Base-by-base conservation (phyloP, 495 filamentous ascomycete genomes). In the Bacidia gigantensis region DNA sequence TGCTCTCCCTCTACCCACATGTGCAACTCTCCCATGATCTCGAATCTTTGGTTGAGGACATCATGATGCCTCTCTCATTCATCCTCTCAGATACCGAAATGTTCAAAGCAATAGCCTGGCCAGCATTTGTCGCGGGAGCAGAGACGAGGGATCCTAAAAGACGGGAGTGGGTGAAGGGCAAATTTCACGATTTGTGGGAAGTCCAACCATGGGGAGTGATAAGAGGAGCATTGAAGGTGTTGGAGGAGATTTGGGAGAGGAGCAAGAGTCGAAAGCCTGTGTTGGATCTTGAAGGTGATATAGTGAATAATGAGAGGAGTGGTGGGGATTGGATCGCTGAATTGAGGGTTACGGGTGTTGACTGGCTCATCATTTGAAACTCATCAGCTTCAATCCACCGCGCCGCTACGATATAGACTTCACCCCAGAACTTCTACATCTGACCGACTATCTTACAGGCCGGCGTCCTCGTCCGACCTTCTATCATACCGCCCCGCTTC, bases 211-310 rank as follows among this genome's bases (percentile, higher is more conserved):
- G 41, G 41, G 41, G 41, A 17, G 9, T 44, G 7, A 44, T 68
- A 45, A 40, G 25, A 1, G 65, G 62, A 1, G 54, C 59, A 1
- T 45, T 65, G 21, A 41, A 46, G 0, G 65, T 65, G 1, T 51
- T 68, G 11, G 53, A 66, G 41, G 17, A 56, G 20, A 51, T 68
- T 38, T 50, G 58, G 12, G 56, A 64, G 17, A 63, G 60, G 40
- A 54, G 64, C 9, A 59, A 60, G 35, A 63, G 57, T 9, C 50
- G 43, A 24, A 67, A 67, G 56, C 29, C 66, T 17, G 66, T 68
- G 5, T n/a, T n/a, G n/a, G n/a, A n/a, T n/a, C n/a, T n/a, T n/a
- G 66, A 67, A 53, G 45, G 26, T 3, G 51, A 44, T 17, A 22
- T n/a, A 44, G 20, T 22, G 12, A 44, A 44, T 22, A 17, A 17